These are phyloP conservation scores for Annulohypoxylon bovei DNA, from an alignment of 495 filamentous ascomycete genomes.

Conservation along the genomic window DNA sequence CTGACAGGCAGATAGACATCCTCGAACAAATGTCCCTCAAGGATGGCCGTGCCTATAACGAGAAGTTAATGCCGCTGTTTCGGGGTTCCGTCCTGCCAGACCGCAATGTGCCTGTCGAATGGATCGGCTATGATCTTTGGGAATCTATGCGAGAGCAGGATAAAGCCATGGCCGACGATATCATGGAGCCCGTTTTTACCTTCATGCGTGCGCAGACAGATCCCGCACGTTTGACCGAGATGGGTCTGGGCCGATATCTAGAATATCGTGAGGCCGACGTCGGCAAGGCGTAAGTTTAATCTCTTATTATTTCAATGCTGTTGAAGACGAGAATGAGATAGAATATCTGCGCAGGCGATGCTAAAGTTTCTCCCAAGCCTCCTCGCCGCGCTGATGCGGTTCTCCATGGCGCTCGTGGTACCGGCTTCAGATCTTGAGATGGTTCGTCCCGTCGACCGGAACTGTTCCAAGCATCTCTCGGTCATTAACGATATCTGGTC, in stretches of 20 bases:
- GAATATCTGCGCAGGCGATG: not conserved
- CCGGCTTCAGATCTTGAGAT: slow-evolving; percentile 30
- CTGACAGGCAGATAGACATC: slow-evolving; percentile 41
- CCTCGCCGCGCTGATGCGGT: slow-evolving; percentile 52
- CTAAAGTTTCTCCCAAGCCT: slow-evolving; percentile 40
- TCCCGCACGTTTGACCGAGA: slow-evolving; percentile 18
- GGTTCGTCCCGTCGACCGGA: slow-evolving; percentile 40
- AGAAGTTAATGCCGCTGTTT: slow-evolving; percentile 49
- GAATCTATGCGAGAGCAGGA: slow-evolving; percentile 50
- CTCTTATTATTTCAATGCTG: not conserved
- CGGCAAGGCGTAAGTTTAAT: slow-evolving; percentile 44
- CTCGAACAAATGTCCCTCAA: slow-evolving; percentile 54
- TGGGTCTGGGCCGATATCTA: slow-evolving; percentile 43
- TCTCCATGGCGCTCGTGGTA: slow-evolving; percentile 48
- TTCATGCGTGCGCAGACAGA: slow-evolving; percentile 54
- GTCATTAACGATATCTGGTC: slow-evolving; percentile 57
- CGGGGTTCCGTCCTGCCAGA: slow-evolving; percentile 46
- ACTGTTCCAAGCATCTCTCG: slow-evolving; percentile 50
- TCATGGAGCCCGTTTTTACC: slow-evolving; percentile 48
- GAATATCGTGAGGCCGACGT: slow-evolving; percentile 50
- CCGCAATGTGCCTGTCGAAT: slow-evolving; percentile 49
- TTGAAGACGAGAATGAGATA: not conserved
- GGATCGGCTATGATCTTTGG: slow-evolving; percentile 53
- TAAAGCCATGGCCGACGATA: slow-evolving; percentile 44
- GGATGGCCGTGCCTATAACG: slow-evolving; percentile 49